These are phyloP conservation scores for Trichomonas gallinae DNA, from an alignment of 208 protist species.

Conservation along the genomic window DNA sequence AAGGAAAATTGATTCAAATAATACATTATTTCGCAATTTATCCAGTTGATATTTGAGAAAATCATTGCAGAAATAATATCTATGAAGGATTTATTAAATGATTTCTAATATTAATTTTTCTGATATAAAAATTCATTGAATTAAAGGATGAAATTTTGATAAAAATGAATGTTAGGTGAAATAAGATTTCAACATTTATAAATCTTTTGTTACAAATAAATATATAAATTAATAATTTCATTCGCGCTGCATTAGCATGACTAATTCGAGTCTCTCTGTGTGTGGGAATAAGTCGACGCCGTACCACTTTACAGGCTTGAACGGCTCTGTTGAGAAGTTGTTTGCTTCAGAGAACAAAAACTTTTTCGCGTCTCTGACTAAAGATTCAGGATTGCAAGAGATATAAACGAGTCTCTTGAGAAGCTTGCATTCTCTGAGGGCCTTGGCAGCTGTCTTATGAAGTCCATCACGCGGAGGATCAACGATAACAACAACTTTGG, in stretches of 20 bases:
- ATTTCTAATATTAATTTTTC: too few relatives aligned
- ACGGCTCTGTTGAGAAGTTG: not conserved
- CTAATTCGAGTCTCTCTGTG: slow-evolving; percentile 24
- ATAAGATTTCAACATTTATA: too few relatives aligned
- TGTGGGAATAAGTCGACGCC: slow-evolving; percentile 40
- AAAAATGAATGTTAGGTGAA: too few relatives aligned
- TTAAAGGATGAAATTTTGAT: too few relatives aligned
- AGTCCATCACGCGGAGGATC: slow-evolving; percentile 43
- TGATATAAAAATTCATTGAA: too few relatives aligned
- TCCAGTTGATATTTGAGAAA: too few relatives aligned
- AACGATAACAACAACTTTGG: slow-evolving; percentile 32
- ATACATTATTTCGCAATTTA: too few relatives aligned
- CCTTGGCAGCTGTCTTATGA: slow-evolving; percentile 29
- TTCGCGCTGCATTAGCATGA: not conserved
- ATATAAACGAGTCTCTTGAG: slow-evolving; percentile 35
- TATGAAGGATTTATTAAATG: too few relatives aligned
- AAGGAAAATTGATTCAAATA: too few relatives aligned
- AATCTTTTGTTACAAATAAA: not conserved
- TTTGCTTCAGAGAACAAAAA: not conserved
- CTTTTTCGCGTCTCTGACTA: slow-evolving; percentile 14
- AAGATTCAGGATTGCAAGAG: slow-evolving; percentile 31
- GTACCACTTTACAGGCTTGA: not conserved
- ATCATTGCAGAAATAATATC: too few relatives aligned
- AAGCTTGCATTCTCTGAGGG: slow-evolving; percentile 23
- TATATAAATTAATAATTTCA: not conserved